Evolutionary conservation across 1,139 yeast genomes (phyloP), one percentile per base, ranked within the genome.

Genomic region (Debaryomyces sp.): DNA sequence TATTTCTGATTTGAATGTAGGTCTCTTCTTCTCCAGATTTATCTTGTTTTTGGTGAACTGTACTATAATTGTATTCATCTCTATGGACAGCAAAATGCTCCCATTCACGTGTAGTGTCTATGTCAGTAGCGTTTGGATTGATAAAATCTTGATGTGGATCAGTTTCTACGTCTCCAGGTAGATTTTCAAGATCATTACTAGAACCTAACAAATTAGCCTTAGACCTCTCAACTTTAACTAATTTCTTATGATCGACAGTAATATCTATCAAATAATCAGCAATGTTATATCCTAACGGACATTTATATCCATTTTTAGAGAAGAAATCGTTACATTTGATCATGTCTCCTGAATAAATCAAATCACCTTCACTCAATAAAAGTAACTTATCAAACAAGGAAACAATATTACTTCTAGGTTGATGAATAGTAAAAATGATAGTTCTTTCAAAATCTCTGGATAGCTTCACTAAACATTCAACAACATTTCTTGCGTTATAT

Each of bases 321-420:
- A 94, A 89, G 64, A 87, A 91, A 50, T 86, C 89, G 55, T 83
- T 80, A 52, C 90, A 83, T 48, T 80, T 78, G 24, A 79, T 73
- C 81, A 85, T 83, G 17, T 85, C 89, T 13, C 99, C 99, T 0
- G 97, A 89, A 63, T 88, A 94, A 1, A 92, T 86, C 63, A 90
- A 72, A 57, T 85, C 85, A 51, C 99, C 99, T 54, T 87, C 87
- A 36, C 97, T 89, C 47, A 94, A 75, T 44, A 94, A 71, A 2
- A 94, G 67, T 47, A 94, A 76, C 56, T 87, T 86, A 63, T 92
- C 97, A 68, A 94, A 94, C 48, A 90, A 71, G 0, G 97, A 84
- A 26, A 94, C 97, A 63, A 94, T 92, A 60, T 94, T 94, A 52
- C 97, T 89, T 63, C 99, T 81, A n/a, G 99, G 99, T 64, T 94